Conservation (phyloP, 495 filamentous ascomycete species). For the Xylaria acuta region DNA sequence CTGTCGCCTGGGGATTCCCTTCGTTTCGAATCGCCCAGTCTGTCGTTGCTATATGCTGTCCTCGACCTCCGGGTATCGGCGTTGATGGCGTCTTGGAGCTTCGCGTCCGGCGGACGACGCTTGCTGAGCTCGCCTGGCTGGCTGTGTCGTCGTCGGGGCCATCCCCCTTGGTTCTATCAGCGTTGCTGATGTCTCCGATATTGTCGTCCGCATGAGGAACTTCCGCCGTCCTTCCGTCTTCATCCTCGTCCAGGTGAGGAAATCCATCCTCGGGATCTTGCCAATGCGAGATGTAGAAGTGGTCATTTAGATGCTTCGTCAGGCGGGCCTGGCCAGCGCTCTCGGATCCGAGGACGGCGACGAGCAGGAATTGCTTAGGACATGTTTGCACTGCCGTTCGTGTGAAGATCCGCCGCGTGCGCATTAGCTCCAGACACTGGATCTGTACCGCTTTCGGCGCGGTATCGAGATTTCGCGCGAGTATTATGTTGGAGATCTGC, state of each 20-base stretch:
- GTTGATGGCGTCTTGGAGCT: slow-evolving; percentile 15
- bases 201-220: slow-evolving; percentile 7
- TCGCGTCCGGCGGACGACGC: slow-evolving; percentile 35
- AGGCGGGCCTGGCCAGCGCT: slow-evolving; percentile 53
- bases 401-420: slow-evolving; percentile 76
- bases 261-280: slow-evolving; percentile 72
- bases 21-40: slow-evolving; percentile 21
- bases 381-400: slow-evolving; percentile 72
- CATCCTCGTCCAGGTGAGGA: slow-evolving; percentile 67
- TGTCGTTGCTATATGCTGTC: not conserved
- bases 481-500: slow-evolving; percentile 77
- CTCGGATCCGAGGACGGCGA: slow-evolving; percentile 67
- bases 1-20: not conserved
- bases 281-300: slow-evolving; percentile 87
- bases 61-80: slow-evolving; percentile 21
- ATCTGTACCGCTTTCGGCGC: slow-evolving; percentile 78
- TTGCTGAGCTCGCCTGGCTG: slow-evolving; percentile 41
- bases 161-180: slow-evolving; percentile 46
- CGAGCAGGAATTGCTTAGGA: slow-evolving; percentile 80
- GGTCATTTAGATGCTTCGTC: slow-evolving; percentile 71
- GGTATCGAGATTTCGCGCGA: slow-evolving; percentile 78
- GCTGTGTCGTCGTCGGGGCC: slow-evolving; percentile 39
- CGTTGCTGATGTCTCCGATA: not conserved
- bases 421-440: slow-evolving; percentile 86
- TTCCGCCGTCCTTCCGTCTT: slow-evolving; percentile 32